Evolutionary conservation across 1,139 yeast species (phyloP), one percentile per base, ranked within the genome.

Genomic region (Protomyces arabidopsidicola): DNA sequence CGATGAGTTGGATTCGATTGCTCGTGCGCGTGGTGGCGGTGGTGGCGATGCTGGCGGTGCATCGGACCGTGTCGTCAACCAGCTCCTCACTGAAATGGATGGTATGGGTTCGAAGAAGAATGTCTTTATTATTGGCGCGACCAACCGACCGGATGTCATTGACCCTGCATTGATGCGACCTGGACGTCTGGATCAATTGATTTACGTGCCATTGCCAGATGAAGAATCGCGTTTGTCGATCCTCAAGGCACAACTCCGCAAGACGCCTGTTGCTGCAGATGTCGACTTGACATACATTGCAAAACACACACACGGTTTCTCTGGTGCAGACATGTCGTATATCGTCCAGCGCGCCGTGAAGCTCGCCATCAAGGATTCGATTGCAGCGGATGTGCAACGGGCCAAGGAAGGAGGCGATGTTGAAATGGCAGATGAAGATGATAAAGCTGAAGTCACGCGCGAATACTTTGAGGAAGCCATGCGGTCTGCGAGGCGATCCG

Each of bases 51-150:
- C 97, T 48, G 97, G 98, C 73, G 98, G 98, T 69, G 98, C 98
- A 16, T 86, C 95, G 55, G 98, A 93, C 79, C 87, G 98, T 78
- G 98, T 93, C 69, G 98, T 95, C 66, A 93, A 93, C 79, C 98
- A 93, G 80, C 84, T 93, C 74, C 84, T 93, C 76, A 95, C 98
- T 10, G 98, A 93, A 80, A 93, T 93, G 98, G 98, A 93, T 77
- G 99, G 99, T 84, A 91, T 95, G 98, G 93, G 93, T 75, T 96
- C 97, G 70, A 93, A 93, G 82, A 93, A 95, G 85, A 93, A 93
- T 74, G 98, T 93, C 55, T 93, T 95, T 74, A 97, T 93, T 65
- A 90, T 93, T 79, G 99, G 98, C 78, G 99, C 99, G 57, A 93
- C 99, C 67, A 93, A 93, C 78, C 86, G 98, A 82, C 98, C 98